Conservation (phyloP, 805 yeast genomes). For the Yamadazyma scolyti region DNA sequence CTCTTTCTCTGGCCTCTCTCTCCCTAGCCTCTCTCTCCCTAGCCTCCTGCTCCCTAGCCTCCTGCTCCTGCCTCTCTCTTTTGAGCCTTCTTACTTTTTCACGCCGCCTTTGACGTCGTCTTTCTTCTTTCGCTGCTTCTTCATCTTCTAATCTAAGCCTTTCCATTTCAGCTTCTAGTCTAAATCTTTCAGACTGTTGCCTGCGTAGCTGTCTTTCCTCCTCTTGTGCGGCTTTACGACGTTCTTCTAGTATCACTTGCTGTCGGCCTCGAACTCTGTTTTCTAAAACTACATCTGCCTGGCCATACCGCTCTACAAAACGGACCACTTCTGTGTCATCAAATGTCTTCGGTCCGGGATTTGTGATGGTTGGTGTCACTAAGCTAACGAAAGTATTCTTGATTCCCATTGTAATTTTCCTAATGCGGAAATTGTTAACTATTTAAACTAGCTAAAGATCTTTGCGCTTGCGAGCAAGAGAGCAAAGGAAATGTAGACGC, state of each 20-base stretch:
- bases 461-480: too few relatives aligned
- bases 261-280: constrained; percentile 4
- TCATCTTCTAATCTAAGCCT: background rate
- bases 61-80: constrained; percentile 1
- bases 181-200: constrained; percentile 2
- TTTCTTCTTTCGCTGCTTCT: constrained; percentile 1
- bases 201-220: background rate
- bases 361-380: constrained; percentile 12
- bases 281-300: constrained; percentile 1
- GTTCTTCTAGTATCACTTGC: constrained; percentile 4
- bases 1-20: background rate
- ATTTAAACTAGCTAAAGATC: too few relatives aligned
- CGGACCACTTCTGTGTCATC: constrained; percentile 3
- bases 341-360: constrained; percentile 7
- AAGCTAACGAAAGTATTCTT: constrained; percentile 7
- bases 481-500: too few relatives aligned
- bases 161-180: constrained; percentile 1
- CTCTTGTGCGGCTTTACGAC: background rate
- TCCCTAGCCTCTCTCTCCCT: constrained; percentile 1
- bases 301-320: constrained; percentile 3
- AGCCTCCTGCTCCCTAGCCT: background rate
- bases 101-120: constrained; percentile 1
- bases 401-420: constrained; percentile 7
- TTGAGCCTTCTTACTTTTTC: background rate
- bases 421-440: too few relatives aligned